Evolutionary conservation across 2,329 filamentous ascomycete species (phyloP), one percentile per base, ranked within the genome.

Genomic region (Epichloe gansuensis): DNA sequence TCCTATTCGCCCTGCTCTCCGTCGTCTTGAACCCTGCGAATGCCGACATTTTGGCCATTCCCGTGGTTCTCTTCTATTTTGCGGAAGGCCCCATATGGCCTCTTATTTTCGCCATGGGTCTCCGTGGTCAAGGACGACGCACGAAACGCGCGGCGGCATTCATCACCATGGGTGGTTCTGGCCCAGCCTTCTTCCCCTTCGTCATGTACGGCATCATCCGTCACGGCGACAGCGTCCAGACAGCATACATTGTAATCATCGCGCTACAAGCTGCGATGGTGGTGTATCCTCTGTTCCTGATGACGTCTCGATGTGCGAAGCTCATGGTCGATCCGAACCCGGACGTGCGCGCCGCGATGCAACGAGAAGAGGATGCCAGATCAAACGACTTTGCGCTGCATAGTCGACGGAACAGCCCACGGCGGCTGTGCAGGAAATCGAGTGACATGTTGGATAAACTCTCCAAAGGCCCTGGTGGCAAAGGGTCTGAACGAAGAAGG

Each of bases 81-180:
- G 88, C 87, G 62, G 88, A 91, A 65, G 86, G 84, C 0, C 88
- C 89, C 50, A 80, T 88, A 59, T 95, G 88, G 74, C 89, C 90
- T 0, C 82, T 91, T 2, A 83, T 93, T 55, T 89, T 90, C 59
- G 82, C 86, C 3, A 76, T 93, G 12, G 86, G 85, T 3, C 82
- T 95, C 54, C 80, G 88, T 3, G 88, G 89, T 1, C 79, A 94
- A 48, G 89, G 89, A 0, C 77, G 80, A n/a, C 78, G 88, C 58
- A 90, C 86, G 4, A 94, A 94, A 69, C 78, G 84, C 47, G 88
- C 85, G 0, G 84, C 85, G 0, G 85, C 85, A 1, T 87, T 81
- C 65, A 83, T 94, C 57, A 87, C 91, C 2, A 88, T 84, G 64
- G 86, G 83, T 48, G 85, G 82, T 1, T 82, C 79, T 1, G 86